These are phyloP conservation scores for Clarireedia monteithiana DNA, from an alignment of 2,329 filamentous ascomycete species.

Conservation along the genomic window DNA sequence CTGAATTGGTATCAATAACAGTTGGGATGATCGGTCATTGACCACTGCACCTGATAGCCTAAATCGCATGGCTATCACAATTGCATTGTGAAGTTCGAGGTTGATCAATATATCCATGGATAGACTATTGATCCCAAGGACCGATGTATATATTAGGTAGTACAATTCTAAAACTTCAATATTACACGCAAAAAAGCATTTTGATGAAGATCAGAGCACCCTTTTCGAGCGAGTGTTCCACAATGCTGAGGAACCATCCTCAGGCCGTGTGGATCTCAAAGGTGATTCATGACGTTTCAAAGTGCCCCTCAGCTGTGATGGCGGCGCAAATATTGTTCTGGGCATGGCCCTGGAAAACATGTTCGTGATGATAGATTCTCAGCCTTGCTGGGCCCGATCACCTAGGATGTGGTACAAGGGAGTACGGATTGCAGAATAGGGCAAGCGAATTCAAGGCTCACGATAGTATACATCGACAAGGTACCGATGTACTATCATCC, in stretches of 20 bases:
- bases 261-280: neutral
- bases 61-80: neutral
- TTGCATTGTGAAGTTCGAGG: neutral
- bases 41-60: neutral
- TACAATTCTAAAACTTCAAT: conserved; percentile 10
- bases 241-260: conserved; percentile 3
- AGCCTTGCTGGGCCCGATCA: conserved; percentile 7
- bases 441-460: neutral
- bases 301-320: conserved; percentile 4
- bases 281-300: conserved; percentile 9
- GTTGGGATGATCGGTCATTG: neutral
- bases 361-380: conserved; percentile 3
- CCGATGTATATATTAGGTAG: conserved; percentile 9
- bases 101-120: conserved; percentile 2
- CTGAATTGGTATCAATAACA: neutral
- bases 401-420: conserved; percentile 5
- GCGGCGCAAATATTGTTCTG: neutral
- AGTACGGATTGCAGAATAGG: neutral
- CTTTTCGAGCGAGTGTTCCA: neutral
- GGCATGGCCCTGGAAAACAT: neutral
- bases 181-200: conserved; percentile 9
- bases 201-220: conserved; percentile 6
- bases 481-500: neutral
- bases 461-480: neutral
- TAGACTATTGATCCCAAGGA: conserved; percentile 8